Percentiles rank a stretch among this genome's conserved stretches.
Evolutionary conservation across 2,329 filamentous ascomycete species (phyloP).

Genomic region (Monosporascus sp.): DNA sequence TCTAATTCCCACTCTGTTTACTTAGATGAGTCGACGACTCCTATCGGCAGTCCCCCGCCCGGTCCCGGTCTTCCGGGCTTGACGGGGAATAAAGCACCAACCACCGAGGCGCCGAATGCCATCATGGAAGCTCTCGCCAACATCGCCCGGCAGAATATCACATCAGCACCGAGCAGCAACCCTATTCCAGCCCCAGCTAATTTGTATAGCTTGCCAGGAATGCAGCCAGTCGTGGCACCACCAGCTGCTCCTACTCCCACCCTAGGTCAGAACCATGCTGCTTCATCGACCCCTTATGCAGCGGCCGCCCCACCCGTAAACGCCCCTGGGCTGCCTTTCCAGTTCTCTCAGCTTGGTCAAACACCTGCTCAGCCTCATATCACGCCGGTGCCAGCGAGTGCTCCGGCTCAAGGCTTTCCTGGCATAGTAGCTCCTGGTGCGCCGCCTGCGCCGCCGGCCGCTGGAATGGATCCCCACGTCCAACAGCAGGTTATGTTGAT

Average conservation of each 20-base stretch:
- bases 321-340: conserved; percentile 39
- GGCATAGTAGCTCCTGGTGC: conserved; percentile 31
- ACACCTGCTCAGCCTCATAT: conserved; percentile 26
- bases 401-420: conserved; percentile 32
- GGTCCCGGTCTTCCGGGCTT: conserved; percentile 33
- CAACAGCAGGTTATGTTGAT: conserved; percentile 71
- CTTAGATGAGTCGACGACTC: conserved; percentile 67
- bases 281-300: conserved; percentile 31
- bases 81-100: conserved; percentile 24
- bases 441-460: conserved; percentile 28
- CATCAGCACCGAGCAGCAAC: conserved; percentile 38
- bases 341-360: conserved; percentile 41
- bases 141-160: conserved; percentile 70
- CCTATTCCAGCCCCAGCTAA: conserved; percentile 33
- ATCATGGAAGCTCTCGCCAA: conserved; percentile 77
- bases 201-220: conserved; percentile 18
- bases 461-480: conserved; percentile 48
- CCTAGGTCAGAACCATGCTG: conserved; percentile 12
- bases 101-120: conserved; percentile 46
- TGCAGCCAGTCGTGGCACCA: conserved; percentile 19
- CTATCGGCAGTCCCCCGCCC: conserved; percentile 56
- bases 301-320: conserved; percentile 56
- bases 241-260: conserved; percentile 30
- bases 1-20: conserved; percentile 35
- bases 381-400: conserved; percentile 30